phyloP scores from a whole-genome alignment of 345 rosid genomes.

The Eucalyptus shirleyi region DNA sequence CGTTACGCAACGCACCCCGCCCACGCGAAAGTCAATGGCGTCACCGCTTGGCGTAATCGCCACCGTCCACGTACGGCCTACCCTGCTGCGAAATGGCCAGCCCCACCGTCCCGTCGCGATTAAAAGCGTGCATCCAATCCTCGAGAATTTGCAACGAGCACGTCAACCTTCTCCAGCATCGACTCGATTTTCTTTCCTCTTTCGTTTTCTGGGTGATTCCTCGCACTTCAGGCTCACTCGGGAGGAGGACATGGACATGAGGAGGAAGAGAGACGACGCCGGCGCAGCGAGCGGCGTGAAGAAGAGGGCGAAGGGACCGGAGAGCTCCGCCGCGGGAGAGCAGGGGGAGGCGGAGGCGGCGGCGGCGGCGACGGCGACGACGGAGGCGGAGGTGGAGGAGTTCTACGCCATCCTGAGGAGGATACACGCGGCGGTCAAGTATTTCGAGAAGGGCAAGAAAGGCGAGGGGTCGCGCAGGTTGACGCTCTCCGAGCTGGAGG shows the following conservation, averaged over 20 bases:
- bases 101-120: not conserved
- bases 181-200: not conserved
- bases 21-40: not conserved
- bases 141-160: not conserved
- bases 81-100: not conserved
- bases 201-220: not conserved
- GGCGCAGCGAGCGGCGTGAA: not conserved
- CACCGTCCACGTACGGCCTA: not conserved
- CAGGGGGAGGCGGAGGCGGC: not conserved
- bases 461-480: not conserved
- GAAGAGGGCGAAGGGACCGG: not conserved
- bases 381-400: conserved; percentile 28
- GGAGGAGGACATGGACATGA: not conserved
- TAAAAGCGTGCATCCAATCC: not conserved
- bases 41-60: not conserved
- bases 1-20: not conserved
- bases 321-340: not conserved
- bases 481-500: not conserved
- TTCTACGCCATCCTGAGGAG: conserved; percentile 22
- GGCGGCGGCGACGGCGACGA: not conserved
- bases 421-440: conserved; percentile 11
- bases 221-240: not conserved
- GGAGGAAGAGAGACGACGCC: not conserved
- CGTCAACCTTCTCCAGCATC: not conserved
- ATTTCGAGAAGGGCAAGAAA: not conserved